Evolutionary conservation across 208 protist genomes (phyloP).

Genomic region (Trypanosoma scelopori): DNA sequence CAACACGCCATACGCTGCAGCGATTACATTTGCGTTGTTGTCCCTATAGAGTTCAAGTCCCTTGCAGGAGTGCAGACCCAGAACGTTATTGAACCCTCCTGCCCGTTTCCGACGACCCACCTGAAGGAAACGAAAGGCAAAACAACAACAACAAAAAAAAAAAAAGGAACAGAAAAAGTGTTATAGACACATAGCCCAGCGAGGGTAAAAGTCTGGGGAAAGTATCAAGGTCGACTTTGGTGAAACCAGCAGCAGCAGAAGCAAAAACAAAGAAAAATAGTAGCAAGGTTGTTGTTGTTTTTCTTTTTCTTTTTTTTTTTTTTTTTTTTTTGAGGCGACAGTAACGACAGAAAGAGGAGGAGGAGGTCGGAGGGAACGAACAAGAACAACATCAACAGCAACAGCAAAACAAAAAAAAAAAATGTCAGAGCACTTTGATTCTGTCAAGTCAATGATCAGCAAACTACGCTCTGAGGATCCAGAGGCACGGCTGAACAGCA

Average conservation of each 20-base stretch:
- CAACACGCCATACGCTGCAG: no score
- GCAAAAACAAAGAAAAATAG: background rate
- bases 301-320: no score
- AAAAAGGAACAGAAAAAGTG: constrained; percentile 1
- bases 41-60: no score
- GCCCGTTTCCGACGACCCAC: no score
- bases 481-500: constrained; percentile 95
- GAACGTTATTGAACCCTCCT: no score
- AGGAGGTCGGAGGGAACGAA: no score
- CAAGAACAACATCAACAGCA: no score
- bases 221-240: background rate
- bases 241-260: background rate
- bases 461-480: constrained; percentile 96
- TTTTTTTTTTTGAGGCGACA: no score
- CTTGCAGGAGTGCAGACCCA: no score
- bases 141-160: constrained; percentile 17
- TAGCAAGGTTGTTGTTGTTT: no score
- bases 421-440: constrained; percentile 91
- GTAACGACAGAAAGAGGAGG: background rate
- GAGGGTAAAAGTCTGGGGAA: background rate
- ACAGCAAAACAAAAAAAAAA: background rate
- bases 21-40: no score
- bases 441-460: constrained; percentile 95
- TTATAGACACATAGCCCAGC: background rate
- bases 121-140: background rate